These are phyloP conservation scores for Powellomyces hirtus DNA, from an alignment of 192 early-diverging fungal species.

Conservation along the genomic window DNA sequence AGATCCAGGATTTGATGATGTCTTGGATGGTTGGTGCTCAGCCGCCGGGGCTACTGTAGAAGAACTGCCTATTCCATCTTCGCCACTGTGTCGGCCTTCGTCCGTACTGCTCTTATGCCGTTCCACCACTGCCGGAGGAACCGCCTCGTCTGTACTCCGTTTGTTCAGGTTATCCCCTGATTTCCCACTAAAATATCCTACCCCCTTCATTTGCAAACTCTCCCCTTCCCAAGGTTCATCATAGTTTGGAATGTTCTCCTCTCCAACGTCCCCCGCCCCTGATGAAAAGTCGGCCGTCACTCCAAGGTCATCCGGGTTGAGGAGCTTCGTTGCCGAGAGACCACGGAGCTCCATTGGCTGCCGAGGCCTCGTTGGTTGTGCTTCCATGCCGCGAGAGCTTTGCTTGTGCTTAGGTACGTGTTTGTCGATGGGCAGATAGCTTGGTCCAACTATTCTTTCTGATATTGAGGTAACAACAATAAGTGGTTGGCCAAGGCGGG, in stretches of 20 bases:
- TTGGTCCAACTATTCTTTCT: too few relatives aligned
- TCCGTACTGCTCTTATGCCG: not conserved
- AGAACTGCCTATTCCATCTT: not conserved
- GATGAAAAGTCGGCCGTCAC: not conserved
- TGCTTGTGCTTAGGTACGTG: too few relatives aligned
- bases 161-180: not conserved
- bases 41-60: not conserved
- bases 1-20: not conserved
- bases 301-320: constrained; percentile 15
- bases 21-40: not conserved
- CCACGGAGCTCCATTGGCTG: constrained; percentile 13
- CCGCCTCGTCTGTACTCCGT: not conserved
- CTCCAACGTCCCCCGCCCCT: not conserved
- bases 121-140: not conserved
- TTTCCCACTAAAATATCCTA: not conserved
- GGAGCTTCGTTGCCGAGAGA: constrained; percentile 12
- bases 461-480: too few relatives aligned
- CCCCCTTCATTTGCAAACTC: not conserved
- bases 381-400: too few relatives aligned
- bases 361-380: not conserved
- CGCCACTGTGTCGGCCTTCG: not conserved
- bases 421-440: too few relatives aligned
- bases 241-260: constrained; percentile 20
- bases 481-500: too few relatives aligned
- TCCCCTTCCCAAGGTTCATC: constrained; percentile 4